Evolutionary conservation across 2,329 filamentous ascomycete species (phyloP).

Genomic region (Paraphoma chrysanthemicola): DNA sequence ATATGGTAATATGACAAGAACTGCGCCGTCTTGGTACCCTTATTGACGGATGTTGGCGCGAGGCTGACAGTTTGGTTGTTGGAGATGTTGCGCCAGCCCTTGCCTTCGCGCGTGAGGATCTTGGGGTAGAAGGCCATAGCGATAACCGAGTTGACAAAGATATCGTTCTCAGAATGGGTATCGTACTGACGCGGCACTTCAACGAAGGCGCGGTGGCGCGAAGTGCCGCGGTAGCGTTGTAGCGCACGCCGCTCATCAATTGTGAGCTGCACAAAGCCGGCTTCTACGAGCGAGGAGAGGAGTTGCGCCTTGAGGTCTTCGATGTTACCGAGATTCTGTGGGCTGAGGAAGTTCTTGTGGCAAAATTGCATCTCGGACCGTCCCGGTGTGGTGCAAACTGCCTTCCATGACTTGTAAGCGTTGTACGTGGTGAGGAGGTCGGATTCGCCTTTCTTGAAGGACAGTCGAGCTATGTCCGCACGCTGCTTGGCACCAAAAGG

Average conservation of each 20-base stretch:
- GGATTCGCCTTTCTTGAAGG: conserved; percentile 85
- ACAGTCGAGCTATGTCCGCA: conserved; percentile 78
- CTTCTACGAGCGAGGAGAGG: conserved; percentile 82
- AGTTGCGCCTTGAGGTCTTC: conserved; percentile 96
- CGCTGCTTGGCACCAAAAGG: conserved; percentile 84
- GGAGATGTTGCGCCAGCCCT: conserved; percentile 87
- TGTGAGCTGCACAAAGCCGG: conserved; percentile 79
- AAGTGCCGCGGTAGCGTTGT: conserved; percentile 71
- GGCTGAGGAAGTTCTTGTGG: conserved; percentile 89
- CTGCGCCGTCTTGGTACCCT: conserved; percentile 64
- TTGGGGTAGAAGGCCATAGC: conserved; percentile 97
- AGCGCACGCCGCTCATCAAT: conserved; percentile 74
- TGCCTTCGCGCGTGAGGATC: conserved; percentile 81
- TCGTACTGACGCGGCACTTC: conserved; percentile 79
- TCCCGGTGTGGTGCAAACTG: conserved; percentile 73
- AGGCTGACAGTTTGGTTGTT: conserved; percentile 92
- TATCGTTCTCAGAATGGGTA: conserved; percentile 78
- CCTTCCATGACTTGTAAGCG: conserved; percentile 88
- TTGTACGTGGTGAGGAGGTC: conserved; percentile 94
- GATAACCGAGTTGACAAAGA: conserved; percentile 80
- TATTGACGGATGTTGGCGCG: conserved; percentile 89
- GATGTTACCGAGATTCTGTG: conserved; percentile 88
- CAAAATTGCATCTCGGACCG: conserved; percentile 88
- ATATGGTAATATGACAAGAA: conserved; percentile 98
- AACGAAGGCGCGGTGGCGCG: conserved; percentile 78